Evolutionary conservation across 2,329 filamentous ascomycete genomes (phyloP).

Genomic region (Curvularia sp.): DNA sequence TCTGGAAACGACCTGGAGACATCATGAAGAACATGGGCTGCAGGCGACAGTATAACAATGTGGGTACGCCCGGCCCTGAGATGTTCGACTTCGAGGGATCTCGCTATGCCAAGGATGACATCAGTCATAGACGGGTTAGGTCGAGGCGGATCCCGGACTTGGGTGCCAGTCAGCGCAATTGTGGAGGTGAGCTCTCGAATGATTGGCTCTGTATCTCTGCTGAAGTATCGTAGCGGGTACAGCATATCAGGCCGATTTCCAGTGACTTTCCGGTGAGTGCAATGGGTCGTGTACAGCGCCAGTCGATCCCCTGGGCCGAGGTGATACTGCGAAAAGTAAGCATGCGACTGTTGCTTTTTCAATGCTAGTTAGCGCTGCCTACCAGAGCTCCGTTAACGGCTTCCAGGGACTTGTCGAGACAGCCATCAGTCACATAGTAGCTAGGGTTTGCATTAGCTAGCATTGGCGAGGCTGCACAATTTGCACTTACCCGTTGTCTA

Average conservation of each 20-base stretch:
- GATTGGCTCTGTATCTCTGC: conserved; percentile 22
- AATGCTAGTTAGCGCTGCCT: background rate
- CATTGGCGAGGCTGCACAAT: background rate
- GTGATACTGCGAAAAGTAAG: conserved; percentile 21
- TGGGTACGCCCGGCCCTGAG: conserved; percentile 32
- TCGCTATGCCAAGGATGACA: conserved; percentile 34
- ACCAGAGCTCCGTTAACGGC: conserved; percentile 27
- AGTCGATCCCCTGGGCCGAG: conserved; percentile 34
- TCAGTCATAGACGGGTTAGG: conserved; percentile 41
- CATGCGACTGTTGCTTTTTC: background rate
- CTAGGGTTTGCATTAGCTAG: conserved; percentile 21
- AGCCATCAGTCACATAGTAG: conserved; percentile 40
- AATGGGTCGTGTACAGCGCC: conserved; percentile 43
- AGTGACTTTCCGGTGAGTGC: conserved; percentile 36
- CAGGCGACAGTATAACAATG: conserved; percentile 38
- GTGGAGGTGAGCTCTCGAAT: conserved; percentile 28
- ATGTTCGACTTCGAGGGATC: conserved; percentile 25
- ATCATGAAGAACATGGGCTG: conserved; percentile 29
- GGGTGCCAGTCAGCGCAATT: conserved; percentile 31
- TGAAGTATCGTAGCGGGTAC: conserved; percentile 28
- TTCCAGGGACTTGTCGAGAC: conserved; percentile 30
- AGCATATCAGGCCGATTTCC: conserved; percentile 37
- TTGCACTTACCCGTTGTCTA: conserved; percentile 48
- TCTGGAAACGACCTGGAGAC: conserved; percentile 31
- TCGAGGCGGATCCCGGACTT: conserved; percentile 36